Conservation (phyloP, 495 filamentous ascomycete genomes). For the Daldinia loculata region DNA sequence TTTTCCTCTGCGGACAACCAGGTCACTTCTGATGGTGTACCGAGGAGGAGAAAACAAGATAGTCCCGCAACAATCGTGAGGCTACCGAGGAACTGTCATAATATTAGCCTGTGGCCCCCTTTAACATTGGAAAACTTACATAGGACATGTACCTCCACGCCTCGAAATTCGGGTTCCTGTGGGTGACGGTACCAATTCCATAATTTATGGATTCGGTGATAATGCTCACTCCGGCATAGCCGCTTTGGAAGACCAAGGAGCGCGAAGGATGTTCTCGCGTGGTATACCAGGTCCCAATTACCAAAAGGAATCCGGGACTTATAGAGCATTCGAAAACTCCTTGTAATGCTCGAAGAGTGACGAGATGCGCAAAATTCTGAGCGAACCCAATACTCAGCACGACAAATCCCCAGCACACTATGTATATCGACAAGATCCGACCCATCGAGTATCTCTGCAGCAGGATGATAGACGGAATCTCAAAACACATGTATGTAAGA, state of each 20-base stretch:
- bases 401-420: slow-evolving; percentile 37
- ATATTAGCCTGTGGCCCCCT: background rate
- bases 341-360: slow-evolving; percentile 41
- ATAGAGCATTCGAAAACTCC: slow-evolving; percentile 49
- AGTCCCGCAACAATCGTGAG: slow-evolving; percentile 39
- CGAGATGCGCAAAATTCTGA: slow-evolving; percentile 34
- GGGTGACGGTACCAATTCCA: slow-evolving; percentile 42
- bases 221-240: slow-evolving; percentile 43
- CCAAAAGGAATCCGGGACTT: slow-evolving; percentile 46
- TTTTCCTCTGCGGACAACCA: slow-evolving; percentile 48
- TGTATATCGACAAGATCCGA: slow-evolving; percentile 19
- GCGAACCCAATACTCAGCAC: slow-evolving; percentile 38
- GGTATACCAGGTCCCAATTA: slow-evolving; percentile 48
- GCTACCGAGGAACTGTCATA: slow-evolving; percentile 44
- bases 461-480: slow-evolving; percentile 33
- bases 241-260: slow-evolving; percentile 45
- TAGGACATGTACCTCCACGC: slow-evolving; percentile 41
- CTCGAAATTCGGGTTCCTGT: slow-evolving; percentile 28
- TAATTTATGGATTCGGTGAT: slow-evolving; percentile 42
- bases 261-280: slow-evolving; percentile 46
- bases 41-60: slow-evolving; percentile 45
- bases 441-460: slow-evolving; percentile 39
- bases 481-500: slow-evolving; percentile 39
- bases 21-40: slow-evolving; percentile 44
- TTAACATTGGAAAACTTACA: slow-evolving; percentile 4